Evolutionary conservation across 2,329 filamentous ascomycete genomes (phyloP).

Genomic region (Epichloe festucae): DNA sequence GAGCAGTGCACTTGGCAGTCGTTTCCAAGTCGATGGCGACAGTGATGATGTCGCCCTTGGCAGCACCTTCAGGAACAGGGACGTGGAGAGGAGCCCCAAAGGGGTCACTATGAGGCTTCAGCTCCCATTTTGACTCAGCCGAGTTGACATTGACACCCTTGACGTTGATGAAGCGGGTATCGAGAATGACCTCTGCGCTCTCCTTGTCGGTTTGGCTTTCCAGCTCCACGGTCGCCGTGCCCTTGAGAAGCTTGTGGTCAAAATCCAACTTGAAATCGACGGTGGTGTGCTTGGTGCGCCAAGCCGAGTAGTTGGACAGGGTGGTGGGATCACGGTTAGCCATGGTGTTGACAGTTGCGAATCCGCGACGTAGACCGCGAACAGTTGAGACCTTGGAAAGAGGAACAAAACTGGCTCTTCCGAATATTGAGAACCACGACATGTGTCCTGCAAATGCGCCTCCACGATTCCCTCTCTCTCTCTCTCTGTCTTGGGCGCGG

Average conservation of each 20-base stretch:
- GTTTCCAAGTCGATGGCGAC: conserved; percentile 62
- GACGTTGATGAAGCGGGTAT: conserved; percentile 75
- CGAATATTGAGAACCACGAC: conserved; percentile 10
- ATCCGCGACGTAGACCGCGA: conserved; percentile 4
- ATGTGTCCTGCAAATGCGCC: conserved; percentile 6
- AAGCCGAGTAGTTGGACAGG: conserved; percentile 80
- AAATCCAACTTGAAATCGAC: conserved; percentile 79
- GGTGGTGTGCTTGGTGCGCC: conserved; percentile 71
- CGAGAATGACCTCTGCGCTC: conserved; percentile 68
- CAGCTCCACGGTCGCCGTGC: conserved; percentile 63
- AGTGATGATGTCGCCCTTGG: conserved; percentile 39
- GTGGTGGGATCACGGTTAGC: conserved; percentile 69
- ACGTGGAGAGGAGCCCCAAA: conserved; percentile 62
- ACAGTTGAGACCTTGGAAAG: not conserved
- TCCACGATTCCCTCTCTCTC: not conserved
- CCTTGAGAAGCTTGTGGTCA: conserved; percentile 60
- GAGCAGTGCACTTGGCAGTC: conserved; percentile 75
- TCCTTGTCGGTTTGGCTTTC: conserved; percentile 63
- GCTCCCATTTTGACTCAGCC: conserved; percentile 48
- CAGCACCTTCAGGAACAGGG: conserved; percentile 39
- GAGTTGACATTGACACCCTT: conserved; percentile 58
- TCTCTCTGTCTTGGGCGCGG: not conserved
- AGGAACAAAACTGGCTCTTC: conserved; percentile 6
- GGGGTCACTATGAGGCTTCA: conserved; percentile 58
- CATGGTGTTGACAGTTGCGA: conserved; percentile 21